phyloP scores from a whole-genome alignment of 2,329 filamentous ascomycete species.

The Verticillium albo-atrum region DNA sequence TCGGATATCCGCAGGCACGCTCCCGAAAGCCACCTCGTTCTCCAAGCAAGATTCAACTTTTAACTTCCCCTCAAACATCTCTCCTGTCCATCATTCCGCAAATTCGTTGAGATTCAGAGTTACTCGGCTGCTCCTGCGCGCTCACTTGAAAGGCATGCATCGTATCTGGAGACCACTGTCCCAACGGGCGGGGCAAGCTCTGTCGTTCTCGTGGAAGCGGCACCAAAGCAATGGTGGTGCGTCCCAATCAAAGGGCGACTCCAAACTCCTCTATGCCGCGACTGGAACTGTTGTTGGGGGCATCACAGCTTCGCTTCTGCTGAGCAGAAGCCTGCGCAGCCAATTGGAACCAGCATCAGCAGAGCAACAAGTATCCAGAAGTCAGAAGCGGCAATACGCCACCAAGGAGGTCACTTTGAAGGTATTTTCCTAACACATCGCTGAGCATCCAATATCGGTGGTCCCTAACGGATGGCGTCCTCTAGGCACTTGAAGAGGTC shows the following conservation, averaged over 20 bases:
- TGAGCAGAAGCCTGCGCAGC: background rate
- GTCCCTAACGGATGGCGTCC: background rate
- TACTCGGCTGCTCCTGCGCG: too few species aligned
- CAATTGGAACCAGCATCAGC: background rate
- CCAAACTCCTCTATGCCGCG: background rate
- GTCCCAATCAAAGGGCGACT: background rate
- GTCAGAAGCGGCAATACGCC: background rate
- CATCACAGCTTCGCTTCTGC: background rate
- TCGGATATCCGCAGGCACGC: too few species aligned
- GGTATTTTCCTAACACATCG: background rate
- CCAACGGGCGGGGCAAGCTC: background rate
- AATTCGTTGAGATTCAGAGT: too few species aligned
- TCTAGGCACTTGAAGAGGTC: constrained; percentile 53
- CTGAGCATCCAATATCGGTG: background rate
- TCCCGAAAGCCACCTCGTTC: too few species aligned
- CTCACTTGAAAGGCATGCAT: background rate
- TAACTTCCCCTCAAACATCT: too few species aligned
- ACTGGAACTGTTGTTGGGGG: background rate
- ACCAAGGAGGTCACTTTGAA: background rate
- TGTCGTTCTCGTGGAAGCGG: background rate
- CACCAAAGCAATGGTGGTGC: background rate
- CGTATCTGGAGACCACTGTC: background rate
- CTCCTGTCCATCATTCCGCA: too few species aligned
- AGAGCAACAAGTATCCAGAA: background rate
- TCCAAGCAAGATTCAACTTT: too few species aligned